These are phyloP conservation scores for Ramularia collo-cygni DNA, from an alignment of 2,329 filamentous ascomycete genomes.

Conservation along the genomic window DNA sequence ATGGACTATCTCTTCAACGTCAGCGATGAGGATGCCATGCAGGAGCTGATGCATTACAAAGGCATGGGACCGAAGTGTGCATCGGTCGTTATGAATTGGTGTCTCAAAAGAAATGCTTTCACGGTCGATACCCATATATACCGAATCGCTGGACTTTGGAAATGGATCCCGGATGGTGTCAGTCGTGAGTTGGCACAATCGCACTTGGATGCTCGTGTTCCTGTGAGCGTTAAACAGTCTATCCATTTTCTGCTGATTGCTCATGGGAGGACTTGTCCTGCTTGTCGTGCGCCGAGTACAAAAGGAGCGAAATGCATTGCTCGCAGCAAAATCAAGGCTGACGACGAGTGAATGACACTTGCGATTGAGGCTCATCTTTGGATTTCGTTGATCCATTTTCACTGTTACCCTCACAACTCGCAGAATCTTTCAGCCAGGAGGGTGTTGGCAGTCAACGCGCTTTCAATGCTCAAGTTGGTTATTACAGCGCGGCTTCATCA, in stretches of 20 bases:
- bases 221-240: slow-evolving; percentile 4
- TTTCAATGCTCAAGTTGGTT: too few species aligned
- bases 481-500: too few species aligned
- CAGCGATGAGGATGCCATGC: slow-evolving; percentile 44
- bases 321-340: too few species aligned
- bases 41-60: slow-evolving; percentile 44
- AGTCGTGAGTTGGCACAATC: slow-evolving; percentile 3
- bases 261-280: slow-evolving; percentile 6
- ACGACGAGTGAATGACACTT: too few species aligned
- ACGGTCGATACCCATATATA: slow-evolving; percentile 8
- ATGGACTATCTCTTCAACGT: slow-evolving; percentile 45
- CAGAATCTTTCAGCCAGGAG: too few species aligned
- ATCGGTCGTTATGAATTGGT: slow-evolving; percentile 6
- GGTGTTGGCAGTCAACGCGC: too few species aligned
- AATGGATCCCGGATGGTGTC: slow-evolving; percentile 3
- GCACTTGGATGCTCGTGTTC: slow-evolving; percentile 5
- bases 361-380: too few species aligned
- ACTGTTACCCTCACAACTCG: too few species aligned
- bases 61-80: slow-evolving; percentile 52
- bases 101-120: slow-evolving; percentile 6
- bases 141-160: slow-evolving; percentile 9
- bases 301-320: too few species aligned
- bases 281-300: too few species aligned
- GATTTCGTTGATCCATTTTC: too few species aligned
- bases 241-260: slow-evolving; percentile 8